Evolutionary conservation across 306 rosid genomes (phyloP).

Genomic region (Cucurbita pepo): DNA sequence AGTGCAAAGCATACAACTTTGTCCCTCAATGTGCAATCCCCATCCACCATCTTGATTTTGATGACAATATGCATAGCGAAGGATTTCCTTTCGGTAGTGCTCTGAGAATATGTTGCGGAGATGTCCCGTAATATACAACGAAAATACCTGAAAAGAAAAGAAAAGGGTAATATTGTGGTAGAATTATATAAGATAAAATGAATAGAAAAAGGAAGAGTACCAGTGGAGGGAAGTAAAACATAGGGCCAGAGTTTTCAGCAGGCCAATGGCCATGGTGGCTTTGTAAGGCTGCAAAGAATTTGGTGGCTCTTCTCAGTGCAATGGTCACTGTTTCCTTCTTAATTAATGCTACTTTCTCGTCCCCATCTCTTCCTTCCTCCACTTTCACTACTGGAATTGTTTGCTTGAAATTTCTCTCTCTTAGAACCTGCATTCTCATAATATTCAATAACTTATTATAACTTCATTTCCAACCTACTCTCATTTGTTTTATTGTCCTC

Average conservation of each 20-base stretch:
- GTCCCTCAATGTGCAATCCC: conserved; percentile 83
- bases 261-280: conserved; percentile 14
- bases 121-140: conserved; percentile 27
- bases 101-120: conserved; percentile 14
- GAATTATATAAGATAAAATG: no score
- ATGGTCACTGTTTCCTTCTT: not conserved
- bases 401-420: conserved; percentile 10
- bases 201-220: not conserved
- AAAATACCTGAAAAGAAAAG: conserved; percentile 17
- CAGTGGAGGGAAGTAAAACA: not conserved
- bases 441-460: no score
- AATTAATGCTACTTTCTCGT: not conserved
- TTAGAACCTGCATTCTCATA: not conserved
- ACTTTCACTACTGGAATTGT: not conserved
- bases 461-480: no score
- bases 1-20: conserved; percentile 88
- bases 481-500: no score
- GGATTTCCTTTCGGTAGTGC: conserved; percentile 29
- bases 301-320: not conserved
- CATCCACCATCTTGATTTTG: conserved; percentile 91
- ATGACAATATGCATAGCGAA: conserved; percentile 23
- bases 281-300: conserved; percentile 1
- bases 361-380: not conserved
- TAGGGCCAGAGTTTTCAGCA: not conserved
- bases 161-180: not conserved